Base-by-base conservation (phyloP, 2,329 filamentous ascomycete species). In the Penicillium sp. region DNA sequence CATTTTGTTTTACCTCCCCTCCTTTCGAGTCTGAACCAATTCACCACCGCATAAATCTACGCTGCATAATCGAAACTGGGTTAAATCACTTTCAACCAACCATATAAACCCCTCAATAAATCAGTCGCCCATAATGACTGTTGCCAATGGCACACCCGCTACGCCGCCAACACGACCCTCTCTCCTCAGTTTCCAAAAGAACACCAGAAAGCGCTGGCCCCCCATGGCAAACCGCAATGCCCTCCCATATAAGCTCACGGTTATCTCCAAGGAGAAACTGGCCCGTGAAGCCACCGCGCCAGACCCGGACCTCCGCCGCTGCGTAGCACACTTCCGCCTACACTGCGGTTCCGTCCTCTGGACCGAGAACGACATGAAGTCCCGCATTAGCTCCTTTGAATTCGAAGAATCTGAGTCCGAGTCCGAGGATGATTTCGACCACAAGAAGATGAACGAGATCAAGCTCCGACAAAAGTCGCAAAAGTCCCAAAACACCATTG, bases 301-400 rank as follows among this genome's bases (percentile, higher is more conserved):
- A 4, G 71, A 73, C 47, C 71, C 71, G 3, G 64, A 72, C 21
- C 72, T 73, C 29, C 70, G 71, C 44, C 71, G 71, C 51, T 73
- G 71, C 46, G 69, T 73, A 35, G 67, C 65, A 10, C 71, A 73
- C 60, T 72, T 72, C 60, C 69, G 70, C 7, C 62, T 73, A 27
- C 71, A 73, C 56, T 67, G 66, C 51, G 67, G 65, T 44, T 73
- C 71, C 1, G 68, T 73, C 50, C 61, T 68, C 43, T 72, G 69
- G 70, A 69, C 71, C 1, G 70, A 73, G 53, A 69, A 71, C 46
- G 71, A 73, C 19, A 72, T 72, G 68, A 70, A 70, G 23, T 68
- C 70, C 33, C 68, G 70, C 31, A 73, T 73, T 59, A 73, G 70
- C 55, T 70, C 71, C 8, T 70, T 73, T 11, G 71, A 73, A n/a